Conservation (phyloP, 768 basidiomycete species). For the Suillus clintonianus region DNA sequence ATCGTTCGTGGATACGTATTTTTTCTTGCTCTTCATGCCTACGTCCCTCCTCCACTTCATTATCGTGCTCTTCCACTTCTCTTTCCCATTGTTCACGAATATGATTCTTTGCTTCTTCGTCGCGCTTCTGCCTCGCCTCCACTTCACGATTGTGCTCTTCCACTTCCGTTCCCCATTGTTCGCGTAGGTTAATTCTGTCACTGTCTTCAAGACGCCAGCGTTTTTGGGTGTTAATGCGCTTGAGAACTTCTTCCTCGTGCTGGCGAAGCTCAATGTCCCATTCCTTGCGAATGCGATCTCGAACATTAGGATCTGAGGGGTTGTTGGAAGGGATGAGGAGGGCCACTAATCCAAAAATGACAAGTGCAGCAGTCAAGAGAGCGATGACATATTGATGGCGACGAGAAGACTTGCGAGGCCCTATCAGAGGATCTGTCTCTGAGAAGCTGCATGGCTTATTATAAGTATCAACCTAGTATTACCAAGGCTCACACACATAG, state of each 20-base stretch:
- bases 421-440: neutral
- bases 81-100: constrained; percentile 13
- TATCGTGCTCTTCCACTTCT: constrained; percentile 18
- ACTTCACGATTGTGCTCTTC: constrained; percentile 1
- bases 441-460: neutral
- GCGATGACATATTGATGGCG: neutral
- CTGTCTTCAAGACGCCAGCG: constrained; percentile 24
- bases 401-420: neutral
- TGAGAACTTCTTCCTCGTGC: constrained; percentile 14
- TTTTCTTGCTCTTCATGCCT: constrained; percentile 7
- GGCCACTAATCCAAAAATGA: neutral
- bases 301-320: constrained; percentile 17
- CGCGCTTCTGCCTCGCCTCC: constrained; percentile 16
- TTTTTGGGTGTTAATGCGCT: constrained; percentile 11
- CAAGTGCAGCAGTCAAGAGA: neutral
- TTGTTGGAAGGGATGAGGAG: constrained; percentile 20
- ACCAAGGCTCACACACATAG: neutral
- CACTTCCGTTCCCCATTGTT: neutral
- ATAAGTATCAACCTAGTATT: neutral
- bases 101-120: constrained; percentile 5
- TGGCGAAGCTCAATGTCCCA: constrained; percentile 20
- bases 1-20: no score
- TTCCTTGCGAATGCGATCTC: constrained; percentile 20
- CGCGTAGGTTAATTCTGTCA: neutral
- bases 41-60: constrained; percentile 17